These are phyloP conservation scores for Carallia pectinifolia DNA, from an alignment of 345 rosid genomes.

Conservation along the genomic window DNA sequence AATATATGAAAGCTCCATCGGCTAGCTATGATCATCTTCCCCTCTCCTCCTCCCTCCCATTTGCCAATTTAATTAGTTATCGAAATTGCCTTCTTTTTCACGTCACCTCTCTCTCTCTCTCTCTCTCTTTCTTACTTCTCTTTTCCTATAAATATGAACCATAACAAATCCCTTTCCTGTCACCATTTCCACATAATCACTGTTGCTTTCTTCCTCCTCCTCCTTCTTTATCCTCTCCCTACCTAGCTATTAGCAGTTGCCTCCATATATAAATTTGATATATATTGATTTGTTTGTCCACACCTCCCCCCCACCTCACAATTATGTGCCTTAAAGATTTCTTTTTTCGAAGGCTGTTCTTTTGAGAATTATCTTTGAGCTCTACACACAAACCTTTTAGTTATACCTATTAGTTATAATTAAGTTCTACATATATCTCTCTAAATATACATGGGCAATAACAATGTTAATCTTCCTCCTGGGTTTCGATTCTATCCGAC, in stretches of 20 bases:
- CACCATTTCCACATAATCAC: too few relatives aligned
- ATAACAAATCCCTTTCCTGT: background rate
- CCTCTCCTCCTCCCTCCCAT: conserved; percentile 10
- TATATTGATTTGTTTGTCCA: too few relatives aligned
- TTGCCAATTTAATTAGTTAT: conserved; percentile 18
- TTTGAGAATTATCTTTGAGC: too few relatives aligned
- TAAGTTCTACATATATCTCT: background rate
- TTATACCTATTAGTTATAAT: too few relatives aligned
- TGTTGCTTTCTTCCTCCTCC: background rate
- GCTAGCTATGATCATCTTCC: background rate
- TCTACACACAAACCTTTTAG: too few relatives aligned
- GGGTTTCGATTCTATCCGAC: conserved; percentile 87
- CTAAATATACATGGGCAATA: conserved; percentile 37
- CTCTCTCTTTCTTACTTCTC: conserved; percentile 6
- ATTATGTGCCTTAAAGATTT: too few relatives aligned
- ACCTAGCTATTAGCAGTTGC: too few relatives aligned
- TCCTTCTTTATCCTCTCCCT: background rate
- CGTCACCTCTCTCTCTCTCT: conserved; percentile 30
- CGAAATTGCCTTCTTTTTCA: conserved; percentile 43
- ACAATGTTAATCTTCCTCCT: conserved; percentile 63
- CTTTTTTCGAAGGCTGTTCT: too few relatives aligned
- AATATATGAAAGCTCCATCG: background rate
- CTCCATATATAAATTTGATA: too few relatives aligned
- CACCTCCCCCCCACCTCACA: too few relatives aligned
- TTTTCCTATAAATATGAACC: conserved; percentile 27